Conservation (phyloP, 306 rosid genomes). For the Notholithocarpus densiflorus region DNA sequence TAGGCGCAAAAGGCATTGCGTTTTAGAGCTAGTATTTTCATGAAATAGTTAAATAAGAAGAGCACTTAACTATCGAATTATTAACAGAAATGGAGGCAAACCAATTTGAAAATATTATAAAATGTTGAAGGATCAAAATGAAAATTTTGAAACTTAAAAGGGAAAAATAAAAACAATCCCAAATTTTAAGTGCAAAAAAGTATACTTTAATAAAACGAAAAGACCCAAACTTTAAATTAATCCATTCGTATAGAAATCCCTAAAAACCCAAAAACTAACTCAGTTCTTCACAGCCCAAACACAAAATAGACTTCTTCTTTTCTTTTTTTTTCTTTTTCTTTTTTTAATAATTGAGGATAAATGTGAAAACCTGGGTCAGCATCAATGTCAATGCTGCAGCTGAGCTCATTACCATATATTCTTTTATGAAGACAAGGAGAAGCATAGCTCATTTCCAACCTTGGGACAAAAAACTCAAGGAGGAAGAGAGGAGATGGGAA, state of each 20-base stretch:
- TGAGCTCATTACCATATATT: slow-evolving; percentile 7
- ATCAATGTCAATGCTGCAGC: slow-evolving; percentile 44
- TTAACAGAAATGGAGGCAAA: too few species aligned
- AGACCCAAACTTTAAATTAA: neutral
- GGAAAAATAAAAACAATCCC: neutral
- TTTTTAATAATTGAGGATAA: neutral
- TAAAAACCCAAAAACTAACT: neutral
- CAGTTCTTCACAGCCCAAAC: too few species aligned
- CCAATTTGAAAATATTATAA: neutral
- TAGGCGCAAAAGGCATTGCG: too few species aligned
- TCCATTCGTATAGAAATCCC: neutral
- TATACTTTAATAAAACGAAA: neutral
- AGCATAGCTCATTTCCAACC: too few species aligned
- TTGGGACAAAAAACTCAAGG: too few species aligned
- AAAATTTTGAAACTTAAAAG: neutral
- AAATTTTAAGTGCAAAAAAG: too few species aligned
- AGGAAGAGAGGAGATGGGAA: too few species aligned
- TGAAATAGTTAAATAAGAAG: neutral
- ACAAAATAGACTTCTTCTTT: too few species aligned
- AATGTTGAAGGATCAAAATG: neutral
- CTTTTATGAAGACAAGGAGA: too few species aligned
- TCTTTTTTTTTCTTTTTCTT: too few species aligned
- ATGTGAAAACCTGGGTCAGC: slow-evolving; percentile 57
- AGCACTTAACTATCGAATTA: too few species aligned
- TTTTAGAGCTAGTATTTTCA: too few species aligned